phyloP scores from a whole-genome alignment of 2,329 filamentous ascomycete species.

The Aschersonia sp. region DNA sequence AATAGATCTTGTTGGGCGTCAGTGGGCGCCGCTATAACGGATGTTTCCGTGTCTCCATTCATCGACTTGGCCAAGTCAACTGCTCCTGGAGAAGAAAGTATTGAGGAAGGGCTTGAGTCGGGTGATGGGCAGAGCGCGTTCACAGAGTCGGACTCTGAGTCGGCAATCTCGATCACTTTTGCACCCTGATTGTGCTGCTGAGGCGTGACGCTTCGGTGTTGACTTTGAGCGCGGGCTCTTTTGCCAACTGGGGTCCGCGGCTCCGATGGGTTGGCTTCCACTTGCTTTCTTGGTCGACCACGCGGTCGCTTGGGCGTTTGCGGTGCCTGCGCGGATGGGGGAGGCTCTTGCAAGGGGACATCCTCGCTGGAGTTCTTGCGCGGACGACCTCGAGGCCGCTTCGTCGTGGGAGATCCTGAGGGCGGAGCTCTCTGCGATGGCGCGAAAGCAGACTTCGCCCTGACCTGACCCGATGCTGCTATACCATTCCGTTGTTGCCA shows the following conservation, averaged over 20 bases:
- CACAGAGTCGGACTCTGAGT: conserved; percentile 29
- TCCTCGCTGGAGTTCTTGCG: conserved; percentile 14
- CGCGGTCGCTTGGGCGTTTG: conserved; percentile 20
- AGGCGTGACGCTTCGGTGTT: too few species aligned
- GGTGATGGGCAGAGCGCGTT: conserved; percentile 15
- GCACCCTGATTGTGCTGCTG: background rate
- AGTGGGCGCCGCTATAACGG: conserved; percentile 22
- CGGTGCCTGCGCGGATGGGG: conserved; percentile 18
- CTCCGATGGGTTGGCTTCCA: background rate
- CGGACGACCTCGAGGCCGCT: conserved; percentile 17
- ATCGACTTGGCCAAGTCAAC: conserved; percentile 28
- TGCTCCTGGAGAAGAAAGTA: conserved; percentile 28
- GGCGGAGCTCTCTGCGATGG: background rate
- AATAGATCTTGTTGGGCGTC: conserved; percentile 32
- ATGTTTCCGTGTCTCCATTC: conserved; percentile 30
- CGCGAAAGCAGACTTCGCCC: conserved; percentile 2
- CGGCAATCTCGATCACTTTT: conserved; percentile 31
- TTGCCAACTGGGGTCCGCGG: background rate
- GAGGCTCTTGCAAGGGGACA: conserved; percentile 16
- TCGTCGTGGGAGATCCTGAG: conserved; percentile 6
- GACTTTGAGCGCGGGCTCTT: too few species aligned
- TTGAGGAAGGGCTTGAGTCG: conserved; percentile 18
- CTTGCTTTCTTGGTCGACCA: conserved; percentile 27
- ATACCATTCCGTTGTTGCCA: conserved; percentile 44
- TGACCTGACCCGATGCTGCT: conserved; percentile 7